Evolutionary conservation across 2,329 filamentous ascomycete species (phyloP).

Genomic region (Nemania sp.): DNA sequence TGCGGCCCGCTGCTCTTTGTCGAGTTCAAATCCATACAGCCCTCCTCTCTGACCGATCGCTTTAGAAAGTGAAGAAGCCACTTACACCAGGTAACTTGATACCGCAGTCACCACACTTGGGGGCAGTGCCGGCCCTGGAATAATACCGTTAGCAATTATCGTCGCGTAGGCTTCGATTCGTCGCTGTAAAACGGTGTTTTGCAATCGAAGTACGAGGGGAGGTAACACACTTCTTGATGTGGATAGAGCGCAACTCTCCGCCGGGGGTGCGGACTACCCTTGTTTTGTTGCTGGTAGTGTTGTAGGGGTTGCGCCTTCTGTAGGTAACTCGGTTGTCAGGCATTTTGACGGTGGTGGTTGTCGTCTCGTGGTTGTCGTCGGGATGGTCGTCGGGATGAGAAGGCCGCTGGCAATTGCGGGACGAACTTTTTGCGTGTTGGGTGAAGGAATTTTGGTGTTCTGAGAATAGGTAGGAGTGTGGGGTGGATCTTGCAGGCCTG

Average conservation of each 20-base stretch:
- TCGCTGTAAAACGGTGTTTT: neutral
- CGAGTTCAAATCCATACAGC: neutral
- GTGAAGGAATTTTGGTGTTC: slow-evolving; percentile 49
- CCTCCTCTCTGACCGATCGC: neutral
- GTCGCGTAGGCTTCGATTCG: neutral
- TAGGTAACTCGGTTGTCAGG: slow-evolving; percentile 71
- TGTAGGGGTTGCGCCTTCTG: slow-evolving; percentile 49
- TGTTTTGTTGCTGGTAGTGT: slow-evolving; percentile 83
- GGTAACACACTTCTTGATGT: slow-evolving; percentile 88
- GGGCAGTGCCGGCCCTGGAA: slow-evolving; percentile 80
- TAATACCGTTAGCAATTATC: slow-evolving; percentile 21
- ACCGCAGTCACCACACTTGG: slow-evolving; percentile 99
- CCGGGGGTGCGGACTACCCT: slow-evolving; percentile 96
- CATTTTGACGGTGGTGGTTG: slow-evolving; percentile 62
- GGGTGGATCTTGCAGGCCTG: slow-evolving; percentile 46
- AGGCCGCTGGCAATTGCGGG: slow-evolving; percentile 40
- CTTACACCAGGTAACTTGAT: slow-evolving; percentile 97
- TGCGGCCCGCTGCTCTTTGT: neutral
- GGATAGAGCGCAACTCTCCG: slow-evolving; percentile 92
- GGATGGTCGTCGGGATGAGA: slow-evolving; percentile 40
- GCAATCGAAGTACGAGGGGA: neutral
- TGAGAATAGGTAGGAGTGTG: slow-evolving; percentile 44
- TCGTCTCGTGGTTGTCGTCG: slow-evolving; percentile 31
- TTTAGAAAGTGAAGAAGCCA: slow-evolving; percentile 53
- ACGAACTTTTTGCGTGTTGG: slow-evolving; percentile 47